A percentile compares a stretch with the other conserved stretches of the same genome.
phyloP scores from a whole-genome alignment of 1,284 basidiomycete species.

The Ceratobasidium sp. region DNA sequence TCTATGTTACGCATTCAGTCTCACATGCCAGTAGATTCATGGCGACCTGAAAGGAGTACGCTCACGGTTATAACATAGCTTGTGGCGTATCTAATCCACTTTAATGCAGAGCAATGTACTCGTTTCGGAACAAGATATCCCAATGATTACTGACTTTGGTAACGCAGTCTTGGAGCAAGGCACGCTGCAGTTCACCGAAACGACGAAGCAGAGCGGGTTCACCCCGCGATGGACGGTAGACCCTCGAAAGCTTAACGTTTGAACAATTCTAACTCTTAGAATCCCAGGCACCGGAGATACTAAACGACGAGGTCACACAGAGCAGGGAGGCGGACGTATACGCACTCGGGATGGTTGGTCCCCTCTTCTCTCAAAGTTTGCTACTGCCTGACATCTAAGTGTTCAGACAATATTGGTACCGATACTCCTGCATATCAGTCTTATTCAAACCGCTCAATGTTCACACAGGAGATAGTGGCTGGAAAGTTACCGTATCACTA shows the following conservation, averaged over 20 bases:
- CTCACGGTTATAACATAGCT: neutral
- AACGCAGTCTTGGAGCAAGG: neutral
- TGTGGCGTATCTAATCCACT: too few relatives aligned
- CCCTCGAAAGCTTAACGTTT: neutral
- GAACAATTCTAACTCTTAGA: neutral
- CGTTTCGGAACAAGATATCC: neutral
- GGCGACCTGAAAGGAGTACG: constrained; percentile 8
- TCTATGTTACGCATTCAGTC: too few relatives aligned
- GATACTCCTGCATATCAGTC: neutral
- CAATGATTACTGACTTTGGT: neutral
- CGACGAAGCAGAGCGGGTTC: neutral
- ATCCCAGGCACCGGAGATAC: neutral
- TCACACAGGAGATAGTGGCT: neutral
- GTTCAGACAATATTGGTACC: constrained; percentile 1
- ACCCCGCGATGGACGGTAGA: constrained; percentile 1
- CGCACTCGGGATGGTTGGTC: neutral
- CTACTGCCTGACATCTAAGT: neutral
- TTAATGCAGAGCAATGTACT: neutral
- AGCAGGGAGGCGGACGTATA: neutral
- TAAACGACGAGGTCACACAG: neutral
- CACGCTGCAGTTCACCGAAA: neutral
- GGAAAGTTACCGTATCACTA: neutral
- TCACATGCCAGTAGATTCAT: neutral
- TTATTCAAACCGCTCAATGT: neutral
- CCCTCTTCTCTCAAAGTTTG: too few relatives aligned